These are phyloP conservation scores for Ogataea thermomethanolica DNA, from an alignment of 805 yeast genomes.

Conservation along the genomic window DNA sequence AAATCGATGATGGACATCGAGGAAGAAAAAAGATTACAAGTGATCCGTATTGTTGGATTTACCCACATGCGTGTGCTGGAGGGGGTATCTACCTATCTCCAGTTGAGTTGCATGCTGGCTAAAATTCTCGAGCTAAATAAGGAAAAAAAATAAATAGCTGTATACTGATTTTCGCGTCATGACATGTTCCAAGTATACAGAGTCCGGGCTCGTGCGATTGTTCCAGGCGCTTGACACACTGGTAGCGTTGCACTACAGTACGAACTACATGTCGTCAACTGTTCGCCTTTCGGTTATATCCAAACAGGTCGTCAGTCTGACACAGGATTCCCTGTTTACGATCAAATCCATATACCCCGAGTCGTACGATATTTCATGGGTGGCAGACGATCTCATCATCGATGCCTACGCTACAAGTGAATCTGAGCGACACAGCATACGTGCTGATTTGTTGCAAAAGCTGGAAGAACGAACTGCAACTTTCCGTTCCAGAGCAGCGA, in stretches of 20 bases:
- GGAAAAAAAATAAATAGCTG: not conserved
- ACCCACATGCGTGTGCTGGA: constrained; percentile 90
- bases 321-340: constrained; percentile 6
- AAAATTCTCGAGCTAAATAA: constrained; percentile 32
- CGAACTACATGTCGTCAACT: constrained; percentile 20
- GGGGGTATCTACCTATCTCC: constrained; percentile 87
- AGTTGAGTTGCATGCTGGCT: constrained; percentile 79
- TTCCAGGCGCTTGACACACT: constrained; percentile 20
- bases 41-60: constrained; percentile 83
- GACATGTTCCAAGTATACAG: constrained; percentile 2
- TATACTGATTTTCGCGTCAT: constrained; percentile 7
- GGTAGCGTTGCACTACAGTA: constrained; percentile 23
- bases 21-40: constrained; percentile 69
- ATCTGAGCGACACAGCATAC: constrained; percentile 1
- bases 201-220: constrained; percentile 3
- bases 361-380: constrained; percentile 13
- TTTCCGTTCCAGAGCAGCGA: constrained; percentile 9
- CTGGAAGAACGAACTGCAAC: constrained; percentile 9
- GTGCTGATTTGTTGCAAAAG: constrained; percentile 14
- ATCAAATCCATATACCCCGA: constrained; percentile 19
- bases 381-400: constrained; percentile 13
- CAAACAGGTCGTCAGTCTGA: constrained; percentile 16
- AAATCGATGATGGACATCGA: constrained; percentile 66
- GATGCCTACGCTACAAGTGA: constrained; percentile 13
- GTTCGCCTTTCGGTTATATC: constrained; percentile 17